Evolutionary conservation across 106 monocot species (phyloP).

Genomic region (Cymbidium sinense): DNA sequence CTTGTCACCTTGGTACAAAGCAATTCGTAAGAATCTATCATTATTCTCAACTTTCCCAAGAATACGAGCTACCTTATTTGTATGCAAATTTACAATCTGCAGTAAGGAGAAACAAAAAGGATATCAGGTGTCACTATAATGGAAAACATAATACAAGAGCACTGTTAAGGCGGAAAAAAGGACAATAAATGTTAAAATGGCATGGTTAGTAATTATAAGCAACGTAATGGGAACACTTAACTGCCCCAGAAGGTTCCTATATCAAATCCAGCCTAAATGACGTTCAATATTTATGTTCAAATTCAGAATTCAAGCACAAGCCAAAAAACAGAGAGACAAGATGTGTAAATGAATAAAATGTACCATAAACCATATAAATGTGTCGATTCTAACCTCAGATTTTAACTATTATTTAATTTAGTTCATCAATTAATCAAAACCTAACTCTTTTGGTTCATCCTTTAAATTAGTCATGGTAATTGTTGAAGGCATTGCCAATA

Average conservation of each 20-base stretch:
- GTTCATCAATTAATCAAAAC: neutral
- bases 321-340: neutral
- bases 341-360: neutral
- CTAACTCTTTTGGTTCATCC: neutral
- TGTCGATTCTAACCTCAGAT: neutral
- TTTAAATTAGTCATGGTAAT: neutral
- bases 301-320: neutral
- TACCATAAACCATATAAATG: neutral
- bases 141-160: neutral
- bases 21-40: constrained; percentile 86
- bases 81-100: constrained; percentile 96
- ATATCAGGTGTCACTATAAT: neutral
- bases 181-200: neutral
- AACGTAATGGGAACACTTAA: neutral
- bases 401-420: neutral
- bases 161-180: neutral
- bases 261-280: neutral
- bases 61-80: constrained; percentile 89
- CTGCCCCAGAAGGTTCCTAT: neutral
- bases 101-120: neutral
- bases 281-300: neutral
- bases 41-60: constrained; percentile 98
- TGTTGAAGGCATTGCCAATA: too few species aligned
- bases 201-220: neutral
- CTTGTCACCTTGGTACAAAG: constrained; percentile 84